Conservation (phyloP, 495 filamentous ascomycete species). For the Xylaria sp. region DNA sequence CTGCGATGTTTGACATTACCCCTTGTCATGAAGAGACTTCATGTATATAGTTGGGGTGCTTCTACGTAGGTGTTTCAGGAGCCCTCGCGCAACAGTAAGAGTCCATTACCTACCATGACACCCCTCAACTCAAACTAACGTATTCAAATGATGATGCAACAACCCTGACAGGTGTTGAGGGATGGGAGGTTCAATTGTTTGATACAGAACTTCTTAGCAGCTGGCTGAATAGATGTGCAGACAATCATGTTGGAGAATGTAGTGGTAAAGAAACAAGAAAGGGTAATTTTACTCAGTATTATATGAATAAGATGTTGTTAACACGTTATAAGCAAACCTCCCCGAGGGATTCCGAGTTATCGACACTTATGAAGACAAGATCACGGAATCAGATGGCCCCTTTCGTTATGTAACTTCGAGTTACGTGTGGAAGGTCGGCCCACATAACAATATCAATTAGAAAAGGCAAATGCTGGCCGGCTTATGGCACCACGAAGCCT, state of each 20-base stretch:
- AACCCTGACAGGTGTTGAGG: not conserved
- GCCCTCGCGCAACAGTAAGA: too few species aligned
- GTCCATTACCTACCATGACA: too few species aligned
- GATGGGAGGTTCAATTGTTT: slow-evolving; percentile 5
- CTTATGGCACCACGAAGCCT: slow-evolving; percentile 22
- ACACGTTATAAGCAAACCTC: not conserved
- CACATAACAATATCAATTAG: slow-evolving; percentile 24
- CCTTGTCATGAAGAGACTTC: too few species aligned
- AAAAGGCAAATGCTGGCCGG: slow-evolving; percentile 14
- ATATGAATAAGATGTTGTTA: not conserved
- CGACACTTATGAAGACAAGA: slow-evolving; percentile 1
- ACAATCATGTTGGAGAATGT: not conserved
- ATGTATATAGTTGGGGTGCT: too few species aligned
- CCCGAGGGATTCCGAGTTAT: not conserved
- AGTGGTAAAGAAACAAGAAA: not conserved
- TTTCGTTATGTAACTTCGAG: slow-evolving; percentile 33
- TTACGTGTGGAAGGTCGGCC: slow-evolving; percentile 34
- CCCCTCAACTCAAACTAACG: not conserved
- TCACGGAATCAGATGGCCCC: slow-evolving; percentile 13
- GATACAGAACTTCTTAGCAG: not conserved
- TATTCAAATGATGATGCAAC: slow-evolving; percentile 1
- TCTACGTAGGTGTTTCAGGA: too few species aligned
- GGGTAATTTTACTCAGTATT: not conserved
- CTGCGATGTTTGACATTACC: not conserved
- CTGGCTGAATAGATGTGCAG: slow-evolving; percentile 13